Base-by-base conservation (phyloP, 495 filamentous ascomycete species). In the Ramalina intermedia region DNA sequence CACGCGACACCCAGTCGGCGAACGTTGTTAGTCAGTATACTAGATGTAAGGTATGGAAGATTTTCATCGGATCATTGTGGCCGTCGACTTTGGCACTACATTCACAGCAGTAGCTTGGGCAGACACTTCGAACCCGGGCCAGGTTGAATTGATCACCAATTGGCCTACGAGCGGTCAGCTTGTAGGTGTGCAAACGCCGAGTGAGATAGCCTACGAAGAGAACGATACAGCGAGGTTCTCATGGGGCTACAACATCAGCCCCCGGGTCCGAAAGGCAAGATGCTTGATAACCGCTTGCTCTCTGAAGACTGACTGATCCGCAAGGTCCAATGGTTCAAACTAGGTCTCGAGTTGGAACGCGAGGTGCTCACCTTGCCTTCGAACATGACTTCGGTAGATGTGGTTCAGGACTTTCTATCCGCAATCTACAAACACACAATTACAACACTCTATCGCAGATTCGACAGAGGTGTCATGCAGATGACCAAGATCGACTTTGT, bases 81-180 rank as follows among this genome's bases (percentile, higher is more conserved):
- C 63, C 14, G 59, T 73, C 21, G 71, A 75, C 51, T 72, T 72
- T 48, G 71, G 69, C 13, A 75, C 69, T 6, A 75, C 69, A 0
- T 73, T 55, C 46, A 20, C 41, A 37, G 54, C 57, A 35, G 38
- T 57, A 39, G 55, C 50, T 17, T 60, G 60, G 60, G 58, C 49
- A 1, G 46, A 62, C 16, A 53, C 54, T 45, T 50, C 57, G n/a
- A 56, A 41, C 2, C 37, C 42, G 2, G 50, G 54, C 37, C 54
- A 65, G 20, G 49, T 66, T 0, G 54, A 62, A 47, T 62, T 68
- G 11, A 65, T 69, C 50, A 57, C 60, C 6, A 53, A 48, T 37
- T 69, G 65, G 69, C 66, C 63, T 58, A 62, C 50, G 54, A 61
- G 58, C 38, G 47, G 58, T 55, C 29, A 53, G 29, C 1, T 18